Percentiles rank a stretch among this genome's conserved stretches.
phyloP scores from a whole-genome alignment of 192 early-diverging fungal species.

The Coemansia sp. region DNA sequence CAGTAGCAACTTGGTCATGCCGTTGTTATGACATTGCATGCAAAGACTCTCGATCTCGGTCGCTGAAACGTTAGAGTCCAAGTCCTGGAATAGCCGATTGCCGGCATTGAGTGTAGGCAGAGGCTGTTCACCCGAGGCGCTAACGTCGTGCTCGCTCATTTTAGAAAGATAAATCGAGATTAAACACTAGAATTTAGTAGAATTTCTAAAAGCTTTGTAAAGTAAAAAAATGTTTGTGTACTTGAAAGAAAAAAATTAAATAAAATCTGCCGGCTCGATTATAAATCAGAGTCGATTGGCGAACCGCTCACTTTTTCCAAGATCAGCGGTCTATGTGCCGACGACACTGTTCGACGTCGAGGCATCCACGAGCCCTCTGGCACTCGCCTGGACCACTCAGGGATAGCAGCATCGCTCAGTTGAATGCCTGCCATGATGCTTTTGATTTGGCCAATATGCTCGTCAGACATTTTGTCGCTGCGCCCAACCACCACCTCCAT shows the following conservation, averaged over 20 bases:
- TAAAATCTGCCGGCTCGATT: not conserved
- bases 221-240: not conserved
- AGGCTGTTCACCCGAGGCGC: conserved; percentile 17
- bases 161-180: not conserved
- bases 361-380: conserved; percentile 52
- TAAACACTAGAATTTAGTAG: not conserved
- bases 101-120: conserved; percentile 35
- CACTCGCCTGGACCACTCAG: conserved; percentile 42
- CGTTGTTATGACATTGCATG: conserved; percentile 90
- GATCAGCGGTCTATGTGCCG: conserved; percentile 8
- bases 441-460: conserved; percentile 40
- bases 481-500: conserved; percentile 21
- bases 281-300: not conserved
- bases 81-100: conserved; percentile 67
- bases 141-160: conserved; percentile 12
- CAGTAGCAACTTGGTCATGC: conserved; percentile 80
- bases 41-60: conserved; percentile 89
- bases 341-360: conserved; percentile 15
- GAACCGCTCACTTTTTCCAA: not conserved
- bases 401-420: conserved; percentile 37
- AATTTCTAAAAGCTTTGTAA: not conserved
- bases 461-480: conserved; percentile 28
- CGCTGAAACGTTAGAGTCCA: conserved; percentile 65
- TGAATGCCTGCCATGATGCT: conserved; percentile 46
- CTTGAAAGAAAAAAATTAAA: conserved; percentile 4